Evolutionary conservation across 306 rosid species (phyloP).

Genomic region (Pachyrhizus erosus): DNA sequence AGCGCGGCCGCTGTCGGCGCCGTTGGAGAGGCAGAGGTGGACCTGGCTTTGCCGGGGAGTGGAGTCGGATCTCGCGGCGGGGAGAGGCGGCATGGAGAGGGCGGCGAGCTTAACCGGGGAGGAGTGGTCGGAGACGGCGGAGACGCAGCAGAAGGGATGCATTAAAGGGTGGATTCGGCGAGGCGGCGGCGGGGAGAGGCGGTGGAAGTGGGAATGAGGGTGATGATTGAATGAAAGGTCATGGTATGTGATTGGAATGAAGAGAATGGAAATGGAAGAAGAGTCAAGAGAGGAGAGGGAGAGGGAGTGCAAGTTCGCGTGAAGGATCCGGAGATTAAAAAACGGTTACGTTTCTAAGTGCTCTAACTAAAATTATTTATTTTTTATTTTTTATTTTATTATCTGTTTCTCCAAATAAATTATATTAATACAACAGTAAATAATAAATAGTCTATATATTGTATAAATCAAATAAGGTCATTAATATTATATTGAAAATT

Average conservation of each 20-base stretch:
- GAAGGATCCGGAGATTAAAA: constrained; percentile 35
- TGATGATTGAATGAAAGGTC: constrained; percentile 34
- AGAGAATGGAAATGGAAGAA: constrained; percentile 23
- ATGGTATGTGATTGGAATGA: constrained; percentile 26
- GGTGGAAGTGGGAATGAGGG: constrained; percentile 27
- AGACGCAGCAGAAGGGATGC: constrained; percentile 83
- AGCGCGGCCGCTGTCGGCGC: not conserved
- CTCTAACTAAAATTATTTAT: not conserved
- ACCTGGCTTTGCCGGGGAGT: constrained; percentile 23
- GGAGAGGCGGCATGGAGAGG: constrained; percentile 52
- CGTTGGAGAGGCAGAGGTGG: constrained; percentile 28
- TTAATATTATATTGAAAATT: no score
- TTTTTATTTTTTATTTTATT: not conserved
- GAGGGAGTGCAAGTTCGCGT: constrained; percentile 36
- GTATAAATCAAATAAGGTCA: no score
- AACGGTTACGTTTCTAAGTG: constrained; percentile 50
- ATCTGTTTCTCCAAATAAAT: no score
- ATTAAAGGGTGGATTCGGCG: constrained; percentile 33
- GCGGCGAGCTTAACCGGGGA: constrained; percentile 50
- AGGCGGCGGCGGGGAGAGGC: constrained; percentile 1
- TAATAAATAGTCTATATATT: no score
- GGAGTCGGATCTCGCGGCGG: constrained; percentile 65
- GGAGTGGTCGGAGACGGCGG: constrained; percentile 68
- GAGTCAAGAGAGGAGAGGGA: not conserved
- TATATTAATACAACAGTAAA: no score